Evolutionary conservation across 192 early-diverging fungal genomes (phyloP), one percentile per base, ranked within the genome.

Genomic region (Mortierella antarctica): DNA sequence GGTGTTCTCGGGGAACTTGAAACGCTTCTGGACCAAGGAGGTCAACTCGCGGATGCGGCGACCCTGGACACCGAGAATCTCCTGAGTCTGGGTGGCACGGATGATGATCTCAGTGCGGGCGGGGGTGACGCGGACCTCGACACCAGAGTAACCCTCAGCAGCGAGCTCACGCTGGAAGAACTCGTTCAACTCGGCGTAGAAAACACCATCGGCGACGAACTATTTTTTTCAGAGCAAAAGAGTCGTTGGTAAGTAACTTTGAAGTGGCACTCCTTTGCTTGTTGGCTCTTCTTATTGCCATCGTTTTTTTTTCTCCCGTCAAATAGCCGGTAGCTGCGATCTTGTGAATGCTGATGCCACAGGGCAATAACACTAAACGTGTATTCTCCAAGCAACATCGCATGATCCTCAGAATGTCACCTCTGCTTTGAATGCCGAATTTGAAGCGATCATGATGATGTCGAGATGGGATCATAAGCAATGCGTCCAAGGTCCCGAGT

Each of bases 121-220:
- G 63, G 97, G 97, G 82, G 97, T 99, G 54, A 99, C 97, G 82
- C 97, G 96, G 86, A 99, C 96, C 89, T 99, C 97, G 83, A 97
- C 96, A 85, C 97, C 97, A 74, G 97, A 95, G 93, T 99, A 99
- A 89, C 97, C 97, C 84, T 99, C 96, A 85, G 91, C 91, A 81
- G 95, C 93, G 80, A 99, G 91, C 89, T 97, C 95, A 84, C 96
- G 96, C 85, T 94, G 93, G 88, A 99, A 94, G 92, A 97, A 97
- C 90, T 97, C 96, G 93, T 99, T 99, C 86, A 99, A 93, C 89
- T 99, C 98, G 88, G 98, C 96, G 92, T 96, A 98, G 91, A 99
- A 99, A 66, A 99, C 96, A 95, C 98, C 98, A 89, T 99, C 98
- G 87, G 98, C 98, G 82, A 99, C 94, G 89, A 96, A 99, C 98